Conservation (phyloP, 495 filamentous ascomycete genomes). For the Podospora appendiculata region DNA sequence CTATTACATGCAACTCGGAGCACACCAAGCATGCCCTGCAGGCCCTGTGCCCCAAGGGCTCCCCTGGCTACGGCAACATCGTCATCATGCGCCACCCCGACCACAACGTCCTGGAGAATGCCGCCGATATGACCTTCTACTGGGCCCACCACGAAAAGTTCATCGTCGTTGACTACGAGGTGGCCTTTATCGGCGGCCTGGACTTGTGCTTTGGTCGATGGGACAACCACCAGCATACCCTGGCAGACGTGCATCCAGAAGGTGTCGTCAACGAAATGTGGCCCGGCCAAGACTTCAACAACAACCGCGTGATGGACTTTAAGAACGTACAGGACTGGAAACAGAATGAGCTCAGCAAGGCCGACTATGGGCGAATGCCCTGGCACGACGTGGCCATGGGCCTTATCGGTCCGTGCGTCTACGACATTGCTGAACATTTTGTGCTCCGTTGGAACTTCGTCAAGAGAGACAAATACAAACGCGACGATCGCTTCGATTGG, state of each 20-base stretch:
- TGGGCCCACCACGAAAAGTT: slow-evolving; percentile 99
- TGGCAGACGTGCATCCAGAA: slow-evolving; percentile 81
- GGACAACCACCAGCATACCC: slow-evolving; percentile 77
- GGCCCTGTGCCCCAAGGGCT: slow-evolving; percentile 70
- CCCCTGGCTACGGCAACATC: slow-evolving; percentile 79
- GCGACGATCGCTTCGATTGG: slow-evolving; percentile 73
- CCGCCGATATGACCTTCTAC: slow-evolving; percentile 93
- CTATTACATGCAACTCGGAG: slow-evolving; percentile 82
- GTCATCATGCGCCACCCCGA: slow-evolving; percentile 86
- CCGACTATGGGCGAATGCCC: slow-evolving; percentile 89
- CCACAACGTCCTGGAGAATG: slow-evolving; percentile 91
- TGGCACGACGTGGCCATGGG: slow-evolving; percentile 97
- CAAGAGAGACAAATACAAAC: slow-evolving; percentile 97
- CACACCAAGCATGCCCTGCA: slow-evolving; percentile 89
- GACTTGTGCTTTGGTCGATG: slow-evolving; percentile 96
- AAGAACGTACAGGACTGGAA: slow-evolving; percentile 87
- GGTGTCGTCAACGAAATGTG: slow-evolving; percentile 79
- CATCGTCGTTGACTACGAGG: slow-evolving; percentile 81
- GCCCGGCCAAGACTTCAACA: slow-evolving; percentile 94
- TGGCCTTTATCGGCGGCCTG: slow-evolving; percentile 88
- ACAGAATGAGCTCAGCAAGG: slow-evolving; percentile 84
- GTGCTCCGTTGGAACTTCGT: slow-evolving; percentile 93
- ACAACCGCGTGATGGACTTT: slow-evolving; percentile 94
- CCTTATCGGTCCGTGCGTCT: slow-evolving; percentile 78
- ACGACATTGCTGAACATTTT: slow-evolving; percentile 95